These are phyloP conservation scores for Xanthoparmelia taractica DNA, from an alignment of 495 filamentous ascomycete genomes.

Conservation along the genomic window DNA sequence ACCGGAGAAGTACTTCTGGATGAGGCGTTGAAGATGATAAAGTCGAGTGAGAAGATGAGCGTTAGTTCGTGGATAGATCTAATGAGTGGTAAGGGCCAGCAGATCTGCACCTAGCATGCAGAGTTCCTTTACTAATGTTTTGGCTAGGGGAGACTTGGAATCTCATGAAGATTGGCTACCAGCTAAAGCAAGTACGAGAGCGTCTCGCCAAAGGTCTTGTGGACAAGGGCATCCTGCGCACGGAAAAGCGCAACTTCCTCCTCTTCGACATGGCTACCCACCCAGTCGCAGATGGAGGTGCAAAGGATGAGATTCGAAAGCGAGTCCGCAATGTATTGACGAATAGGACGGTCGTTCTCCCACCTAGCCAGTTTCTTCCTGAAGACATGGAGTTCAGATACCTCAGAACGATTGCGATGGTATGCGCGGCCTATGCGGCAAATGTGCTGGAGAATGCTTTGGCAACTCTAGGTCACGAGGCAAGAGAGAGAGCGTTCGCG, in stretches of 20 bases:
- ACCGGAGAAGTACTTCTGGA: constrained; percentile 96
- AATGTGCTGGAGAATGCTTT: constrained; percentile 98
- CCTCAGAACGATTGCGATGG: constrained; percentile 85
- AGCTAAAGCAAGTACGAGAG: constrained; percentile 98
- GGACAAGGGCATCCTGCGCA: constrained; percentile 96
- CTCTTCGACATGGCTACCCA: constrained; percentile 99
- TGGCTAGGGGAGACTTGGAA: constrained; percentile 94
- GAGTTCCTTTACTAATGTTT: constrained; percentile 23
- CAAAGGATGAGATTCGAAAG: constrained; percentile 92
- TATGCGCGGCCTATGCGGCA: constrained; percentile 95
- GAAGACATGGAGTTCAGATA: constrained; percentile 92
- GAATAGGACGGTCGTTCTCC: constrained; percentile 85
- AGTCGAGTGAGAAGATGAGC: constrained; percentile 98
- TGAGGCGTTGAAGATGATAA: constrained; percentile 99
- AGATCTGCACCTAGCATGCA: neutral
- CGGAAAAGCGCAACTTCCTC: constrained; percentile 97
- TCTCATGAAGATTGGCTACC: constrained; percentile 99
- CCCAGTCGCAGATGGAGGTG: constrained; percentile 92
- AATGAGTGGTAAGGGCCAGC: constrained; percentile 70
- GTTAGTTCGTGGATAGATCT: constrained; percentile 97
- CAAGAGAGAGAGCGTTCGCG: constrained; percentile 85
- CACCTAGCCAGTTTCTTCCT: constrained; percentile 74
- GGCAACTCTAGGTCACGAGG: constrained; percentile 84
- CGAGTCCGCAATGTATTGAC: constrained; percentile 89
- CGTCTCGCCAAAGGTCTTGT: constrained; percentile 96